Percentiles rank a stretch among this genome's conserved stretches.
These are phyloP conservation scores for Floccularia luteovirens DNA, from an alignment of 768 basidiomycete species.

Conservation along the genomic window DNA sequence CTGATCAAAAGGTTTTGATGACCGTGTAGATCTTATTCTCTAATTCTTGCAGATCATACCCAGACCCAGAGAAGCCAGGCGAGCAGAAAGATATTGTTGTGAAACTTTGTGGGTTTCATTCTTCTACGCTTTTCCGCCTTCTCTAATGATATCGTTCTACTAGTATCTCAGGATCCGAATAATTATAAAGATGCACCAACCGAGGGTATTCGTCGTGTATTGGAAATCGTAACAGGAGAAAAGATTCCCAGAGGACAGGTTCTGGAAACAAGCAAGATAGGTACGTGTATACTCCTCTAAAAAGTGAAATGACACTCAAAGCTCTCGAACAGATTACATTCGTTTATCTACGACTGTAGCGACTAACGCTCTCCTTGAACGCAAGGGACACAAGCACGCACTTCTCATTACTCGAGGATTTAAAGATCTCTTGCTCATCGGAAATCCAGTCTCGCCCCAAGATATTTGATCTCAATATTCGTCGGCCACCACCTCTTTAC, in stretches of 20 bases:
- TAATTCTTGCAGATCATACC: conserved; percentile 49
- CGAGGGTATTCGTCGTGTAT: conserved; percentile 82
- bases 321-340: conserved; percentile 66
- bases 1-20: background rate
- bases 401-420: conserved; percentile 89
- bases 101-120: conserved; percentile 58
- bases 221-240: conserved; percentile 70
- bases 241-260: conserved; percentile 58
- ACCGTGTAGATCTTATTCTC: background rate
- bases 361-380: conserved; percentile 91
- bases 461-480: conserved; percentile 93
- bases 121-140: background rate
- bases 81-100: conserved; percentile 79
- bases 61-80: conserved; percentile 52
- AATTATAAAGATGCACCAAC: conserved; percentile 93
- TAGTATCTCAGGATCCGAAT: conserved; percentile 83
- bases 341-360: conserved; percentile 92
- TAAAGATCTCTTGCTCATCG: conserved; percentile 86
- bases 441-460: conserved; percentile 91
- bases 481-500: conserved; percentile 71
- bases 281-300: conserved; percentile 25
- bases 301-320: background rate
- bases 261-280: conserved; percentile 76
- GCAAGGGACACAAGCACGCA: conserved; percentile 89
- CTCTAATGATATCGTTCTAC: background rate